phyloP scores from a whole-genome alignment of 345 rosid genomes.

The Bruguiera gymnorhiza region DNA sequence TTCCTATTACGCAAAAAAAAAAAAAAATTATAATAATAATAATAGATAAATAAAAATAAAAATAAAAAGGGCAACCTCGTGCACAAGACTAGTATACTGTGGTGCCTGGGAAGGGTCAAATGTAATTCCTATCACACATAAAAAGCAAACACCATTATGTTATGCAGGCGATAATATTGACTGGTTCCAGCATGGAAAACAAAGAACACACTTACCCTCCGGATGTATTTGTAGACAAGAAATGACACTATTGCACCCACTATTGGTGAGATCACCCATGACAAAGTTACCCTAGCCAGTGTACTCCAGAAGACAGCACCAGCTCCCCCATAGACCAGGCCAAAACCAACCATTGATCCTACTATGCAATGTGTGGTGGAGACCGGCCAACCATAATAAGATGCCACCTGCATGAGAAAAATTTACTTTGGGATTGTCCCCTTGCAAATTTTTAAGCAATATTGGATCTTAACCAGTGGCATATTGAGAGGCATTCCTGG shows the following conservation, averaged over 20 bases:
- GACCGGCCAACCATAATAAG: slow-evolving; percentile 93
- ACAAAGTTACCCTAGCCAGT: slow-evolving; percentile 78
- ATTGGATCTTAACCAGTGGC: too few relatives aligned
- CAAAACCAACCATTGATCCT: slow-evolving; percentile 98
- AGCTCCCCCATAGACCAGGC: slow-evolving; percentile 85
- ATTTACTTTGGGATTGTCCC: not conserved
- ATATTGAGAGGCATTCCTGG: too few relatives aligned
- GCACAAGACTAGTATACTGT: too few relatives aligned
- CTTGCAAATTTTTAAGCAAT: too few relatives aligned
- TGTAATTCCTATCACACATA: too few relatives aligned
- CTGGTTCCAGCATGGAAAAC: slow-evolving; percentile 6
- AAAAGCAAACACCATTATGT: not conserved
- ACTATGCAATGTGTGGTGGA: slow-evolving; percentile 96
- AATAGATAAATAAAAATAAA: too few relatives aligned
- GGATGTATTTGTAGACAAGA: slow-evolving; percentile 92
- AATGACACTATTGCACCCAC: slow-evolving; percentile 84
- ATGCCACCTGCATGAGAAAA: slow-evolving; percentile 59
- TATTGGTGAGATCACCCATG: slow-evolving; percentile 93
- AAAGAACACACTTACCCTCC: slow-evolving; percentile 57
- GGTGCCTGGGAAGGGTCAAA: too few relatives aligned
- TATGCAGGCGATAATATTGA: not conserved
- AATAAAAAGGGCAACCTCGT: too few relatives aligned
- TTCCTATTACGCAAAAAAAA: too few relatives aligned
- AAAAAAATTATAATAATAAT: too few relatives aligned
- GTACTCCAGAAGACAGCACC: slow-evolving; percentile 98